These are phyloP conservation scores for Trichoderma polysporum DNA, from an alignment of 2,329 filamentous ascomycete species.

Conservation along the genomic window DNA sequence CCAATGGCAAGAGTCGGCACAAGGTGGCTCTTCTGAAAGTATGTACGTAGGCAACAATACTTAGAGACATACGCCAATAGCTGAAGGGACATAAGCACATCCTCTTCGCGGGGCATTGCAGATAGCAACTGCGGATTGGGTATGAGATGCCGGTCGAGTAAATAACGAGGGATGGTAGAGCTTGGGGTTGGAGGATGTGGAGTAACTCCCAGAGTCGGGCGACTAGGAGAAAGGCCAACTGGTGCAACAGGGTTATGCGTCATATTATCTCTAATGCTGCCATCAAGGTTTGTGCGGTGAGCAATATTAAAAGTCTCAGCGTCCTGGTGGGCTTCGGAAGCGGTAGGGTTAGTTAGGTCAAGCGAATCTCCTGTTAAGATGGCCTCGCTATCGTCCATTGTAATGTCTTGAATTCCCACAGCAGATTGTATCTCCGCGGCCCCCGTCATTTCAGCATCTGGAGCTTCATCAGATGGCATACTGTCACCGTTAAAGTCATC, in stretches of 20 bases:
- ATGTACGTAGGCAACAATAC: conserved; percentile 92
- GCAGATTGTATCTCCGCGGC: conserved; percentile 76
- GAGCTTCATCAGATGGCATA: conserved; percentile 72
- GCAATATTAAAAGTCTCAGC: conserved; percentile 92
- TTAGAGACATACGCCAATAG: conserved; percentile 97
- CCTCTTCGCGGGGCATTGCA: conserved; percentile 93
- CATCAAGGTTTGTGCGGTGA: conserved; percentile 79
- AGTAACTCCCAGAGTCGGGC: conserved; percentile 67
- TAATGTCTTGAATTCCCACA: conserved; percentile 81
- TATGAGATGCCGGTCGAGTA: conserved; percentile 70
- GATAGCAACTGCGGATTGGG: conserved; percentile 75
- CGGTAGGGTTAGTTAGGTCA: conserved; percentile 72
- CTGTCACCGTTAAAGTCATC: conserved; percentile 87
- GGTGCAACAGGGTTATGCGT: conserved; percentile 64
- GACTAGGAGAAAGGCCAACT: conserved; percentile 72
- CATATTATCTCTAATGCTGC: conserved; percentile 74
- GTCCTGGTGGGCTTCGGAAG: conserved; percentile 76
- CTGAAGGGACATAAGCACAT: conserved; percentile 96
- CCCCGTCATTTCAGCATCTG: conserved; percentile 75
- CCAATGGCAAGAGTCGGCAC: conserved; percentile 91
- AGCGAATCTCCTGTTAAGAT: conserved; percentile 75
- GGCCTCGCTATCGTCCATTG: conserved; percentile 75
- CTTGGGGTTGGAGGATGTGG: conserved; percentile 71
- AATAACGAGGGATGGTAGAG: conserved; percentile 73
- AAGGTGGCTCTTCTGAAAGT: conserved; percentile 92